Evolutionary conservation across 31 red algal genomes (phyloP).

Genomic region (Odonthalia washingtoniensis): DNA sequence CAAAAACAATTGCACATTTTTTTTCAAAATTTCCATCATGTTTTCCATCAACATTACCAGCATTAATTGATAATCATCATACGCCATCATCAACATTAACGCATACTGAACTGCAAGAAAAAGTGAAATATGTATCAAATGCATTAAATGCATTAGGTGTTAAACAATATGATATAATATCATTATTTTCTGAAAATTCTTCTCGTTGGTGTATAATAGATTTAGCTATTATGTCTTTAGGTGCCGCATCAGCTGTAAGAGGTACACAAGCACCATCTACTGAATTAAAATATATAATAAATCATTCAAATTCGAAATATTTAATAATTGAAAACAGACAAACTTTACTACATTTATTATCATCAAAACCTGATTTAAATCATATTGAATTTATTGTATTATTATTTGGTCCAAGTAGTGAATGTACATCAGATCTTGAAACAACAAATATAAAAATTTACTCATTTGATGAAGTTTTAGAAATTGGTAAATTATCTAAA

Average conservation of each 20-base stretch:
- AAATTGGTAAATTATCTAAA: neutral
- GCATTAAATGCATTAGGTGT: constrained; percentile 68
- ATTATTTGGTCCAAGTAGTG: constrained; percentile 40
- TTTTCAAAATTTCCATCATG: constrained; percentile 1
- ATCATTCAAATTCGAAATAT: constrained; percentile 60
- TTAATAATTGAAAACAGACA: constrained; percentile 69
- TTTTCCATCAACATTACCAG: constrained; percentile 27
- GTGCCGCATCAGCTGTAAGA: constrained; percentile 89
- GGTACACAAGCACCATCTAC: constrained; percentile 81
- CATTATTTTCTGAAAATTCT: constrained; percentile 95
- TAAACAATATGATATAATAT: constrained; percentile 52
- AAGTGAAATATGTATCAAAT: constrained; percentile 58
- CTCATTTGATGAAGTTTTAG: constrained; percentile 59
- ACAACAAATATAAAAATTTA: constrained; percentile 32
- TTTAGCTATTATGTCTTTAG: constrained; percentile 81
- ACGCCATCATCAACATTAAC: constrained; percentile 45
- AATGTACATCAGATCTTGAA: neutral
- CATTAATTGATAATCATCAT: constrained; percentile 57
- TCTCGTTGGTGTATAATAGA: constrained; percentile 88
- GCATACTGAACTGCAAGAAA: constrained; percentile 55
- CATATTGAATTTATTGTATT: constrained; percentile 42
- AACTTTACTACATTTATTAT: neutral
- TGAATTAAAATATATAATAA: constrained; percentile 85
- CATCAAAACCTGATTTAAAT: neutral
- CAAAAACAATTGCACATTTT: constrained; percentile 11